Percentiles rank a stretch among this genome's conserved stretches.
These are phyloP conservation scores for Malus hybrid DNA, from an alignment of 331 rosid species.

Conservation along the genomic window DNA sequence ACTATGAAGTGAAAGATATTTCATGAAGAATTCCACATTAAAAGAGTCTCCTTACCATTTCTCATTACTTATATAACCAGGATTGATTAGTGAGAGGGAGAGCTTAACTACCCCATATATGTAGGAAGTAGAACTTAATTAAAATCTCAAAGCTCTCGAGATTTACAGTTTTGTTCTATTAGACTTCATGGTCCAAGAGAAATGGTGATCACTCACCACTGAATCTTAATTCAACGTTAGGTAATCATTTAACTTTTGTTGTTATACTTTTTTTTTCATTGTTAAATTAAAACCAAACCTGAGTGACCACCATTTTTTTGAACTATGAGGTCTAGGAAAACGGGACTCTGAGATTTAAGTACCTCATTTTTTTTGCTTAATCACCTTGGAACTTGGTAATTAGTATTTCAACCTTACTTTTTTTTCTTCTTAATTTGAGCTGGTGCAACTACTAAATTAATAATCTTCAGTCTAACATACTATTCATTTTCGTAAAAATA, in stretches of 20 bases:
- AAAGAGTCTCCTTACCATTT: too few relatives aligned
- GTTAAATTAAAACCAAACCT: too few relatives aligned
- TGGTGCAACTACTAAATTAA: slow-evolving; percentile 9
- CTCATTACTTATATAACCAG: not conserved
- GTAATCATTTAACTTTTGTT: too few relatives aligned
- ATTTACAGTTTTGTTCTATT: not conserved
- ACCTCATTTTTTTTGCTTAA: too few relatives aligned
- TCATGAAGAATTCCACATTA: too few relatives aligned
- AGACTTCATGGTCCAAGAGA: not conserved
- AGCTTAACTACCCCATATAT: not conserved
- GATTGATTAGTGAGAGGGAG: slow-evolving; percentile 3
- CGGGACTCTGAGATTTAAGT: not conserved
- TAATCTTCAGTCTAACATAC: not conserved
- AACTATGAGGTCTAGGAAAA: not conserved
- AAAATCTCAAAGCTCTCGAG: not conserved
- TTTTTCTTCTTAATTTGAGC: not conserved
- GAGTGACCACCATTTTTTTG: not conserved
- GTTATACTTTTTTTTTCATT: too few relatives aligned
- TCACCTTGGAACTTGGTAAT: not conserved
- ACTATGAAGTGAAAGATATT: too few relatives aligned
- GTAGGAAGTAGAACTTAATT: not conserved
- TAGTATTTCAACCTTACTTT: too few relatives aligned
- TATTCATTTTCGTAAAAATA: not conserved
- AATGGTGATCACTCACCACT: not conserved
- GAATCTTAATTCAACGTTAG: too few relatives aligned